Percentiles rank a stretch among this genome's conserved stretches.
phyloP scores from a whole-genome alignment of 305 asterid genomes.

The Fraxinus latifolia region DNA sequence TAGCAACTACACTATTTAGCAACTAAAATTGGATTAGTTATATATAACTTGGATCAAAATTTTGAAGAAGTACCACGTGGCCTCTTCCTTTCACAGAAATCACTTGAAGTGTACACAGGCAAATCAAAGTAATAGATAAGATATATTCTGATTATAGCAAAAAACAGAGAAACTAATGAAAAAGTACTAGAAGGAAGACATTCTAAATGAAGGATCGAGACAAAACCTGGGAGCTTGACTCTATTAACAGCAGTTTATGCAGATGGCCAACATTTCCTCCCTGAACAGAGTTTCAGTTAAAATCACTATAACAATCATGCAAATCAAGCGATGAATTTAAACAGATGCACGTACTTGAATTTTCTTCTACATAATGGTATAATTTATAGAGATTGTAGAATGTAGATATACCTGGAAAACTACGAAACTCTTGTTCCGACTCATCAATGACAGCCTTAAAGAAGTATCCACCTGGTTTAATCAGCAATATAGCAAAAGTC shows the following conservation, averaged over 20 bases:
- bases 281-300: constrained; percentile 42
- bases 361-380: constrained; percentile 11
- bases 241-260: constrained; percentile 74
- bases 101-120: neutral
- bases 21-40: neutral
- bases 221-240: constrained; percentile 92
- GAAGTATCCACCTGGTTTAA: constrained; percentile 66
- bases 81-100: neutral
- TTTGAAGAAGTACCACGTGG: constrained; percentile 6
- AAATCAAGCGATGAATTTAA: constrained; percentile 13
- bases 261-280: constrained; percentile 98
- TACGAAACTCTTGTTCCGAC: constrained; percentile 49
- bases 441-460: constrained; percentile 54
- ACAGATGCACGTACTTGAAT: neutral
- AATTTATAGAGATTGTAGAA: constrained; percentile 1
- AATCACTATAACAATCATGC: constrained; percentile 6
- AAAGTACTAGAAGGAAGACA: neutral
- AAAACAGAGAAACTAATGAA: neutral
- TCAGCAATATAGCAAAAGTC: constrained; percentile 15
- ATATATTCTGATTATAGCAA: neutral
- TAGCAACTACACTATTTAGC: too few relatives aligned
- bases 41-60: constrained; percentile 3
- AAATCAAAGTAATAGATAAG: constrained; percentile 13
- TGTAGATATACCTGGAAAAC: constrained; percentile 66
- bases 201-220: constrained; percentile 9